phyloP scores from a whole-genome alignment of 768 basidiomycete species.

The Leccinum olivaceopallidum region DNA sequence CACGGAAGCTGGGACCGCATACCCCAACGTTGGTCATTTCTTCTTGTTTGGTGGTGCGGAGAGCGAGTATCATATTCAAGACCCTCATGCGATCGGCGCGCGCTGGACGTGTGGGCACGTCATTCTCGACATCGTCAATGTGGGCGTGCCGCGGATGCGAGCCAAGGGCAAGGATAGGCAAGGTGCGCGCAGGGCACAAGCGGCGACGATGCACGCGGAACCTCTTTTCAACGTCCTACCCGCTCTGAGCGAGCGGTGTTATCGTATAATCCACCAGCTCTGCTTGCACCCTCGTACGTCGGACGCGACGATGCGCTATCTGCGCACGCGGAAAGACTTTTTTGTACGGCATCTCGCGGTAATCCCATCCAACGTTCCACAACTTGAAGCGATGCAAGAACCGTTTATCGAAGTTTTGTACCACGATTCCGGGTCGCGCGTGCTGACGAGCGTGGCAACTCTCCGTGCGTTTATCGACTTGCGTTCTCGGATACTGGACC shows the following conservation, averaged over 20 bases:
- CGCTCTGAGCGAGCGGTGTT: constrained; percentile 80
- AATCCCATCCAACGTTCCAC: constrained; percentile 66
- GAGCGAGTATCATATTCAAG: constrained; percentile 13
- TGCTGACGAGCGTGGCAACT: constrained; percentile 65
- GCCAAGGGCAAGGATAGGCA: too few species aligned
- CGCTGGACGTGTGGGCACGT: too few species aligned
- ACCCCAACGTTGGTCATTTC: constrained; percentile 87
- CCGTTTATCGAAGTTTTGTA: constrained; percentile 62
- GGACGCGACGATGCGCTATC: constrained; percentile 77
- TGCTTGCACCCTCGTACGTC: constrained; percentile 87
- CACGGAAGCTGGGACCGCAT: constrained; percentile 58
- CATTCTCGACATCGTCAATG: too few species aligned
- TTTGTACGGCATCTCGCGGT: constrained; percentile 82
- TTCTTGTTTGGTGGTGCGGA: constrained; percentile 71
- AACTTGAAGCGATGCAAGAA: constrained; percentile 44
- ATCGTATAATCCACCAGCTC: constrained; percentile 82
- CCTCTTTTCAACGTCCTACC: constrained; percentile 73
- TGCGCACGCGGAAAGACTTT: constrained; percentile 87
- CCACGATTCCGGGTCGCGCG: constrained; percentile 66
- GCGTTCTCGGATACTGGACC: constrained; percentile 83
- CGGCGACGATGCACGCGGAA: constrained; percentile 27
- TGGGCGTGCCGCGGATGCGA: too few species aligned
- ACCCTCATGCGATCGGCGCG: too few species aligned
- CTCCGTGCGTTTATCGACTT: constrained; percentile 78
- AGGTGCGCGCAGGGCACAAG: constrained; percentile 12